phyloP scores from a whole-genome alignment of 2,329 filamentous ascomycete genomes.

The Emmonsiellopsis sp. region DNA sequence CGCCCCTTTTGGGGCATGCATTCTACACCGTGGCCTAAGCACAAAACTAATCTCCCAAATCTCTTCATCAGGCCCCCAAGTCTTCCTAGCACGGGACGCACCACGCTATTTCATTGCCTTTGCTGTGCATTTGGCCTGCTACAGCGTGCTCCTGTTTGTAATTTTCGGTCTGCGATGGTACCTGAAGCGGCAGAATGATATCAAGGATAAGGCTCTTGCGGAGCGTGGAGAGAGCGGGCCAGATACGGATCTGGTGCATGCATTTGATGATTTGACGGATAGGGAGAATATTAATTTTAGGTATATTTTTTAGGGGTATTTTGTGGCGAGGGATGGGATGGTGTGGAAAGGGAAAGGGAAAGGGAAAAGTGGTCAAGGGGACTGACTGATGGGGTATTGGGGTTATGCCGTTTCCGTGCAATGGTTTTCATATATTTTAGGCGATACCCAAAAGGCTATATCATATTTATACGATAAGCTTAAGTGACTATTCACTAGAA shows the following conservation, averaged over 20 bases:
- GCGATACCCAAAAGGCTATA: too few relatives aligned
- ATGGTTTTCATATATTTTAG: too few relatives aligned
- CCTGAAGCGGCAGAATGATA: constrained; percentile 48
- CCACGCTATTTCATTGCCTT: constrained; percentile 63
- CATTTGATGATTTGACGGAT: constrained; percentile 56
- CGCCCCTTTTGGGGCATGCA: neutral
- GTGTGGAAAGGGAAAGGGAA: too few relatives aligned
- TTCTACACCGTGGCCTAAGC: neutral
- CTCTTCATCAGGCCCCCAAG: constrained; percentile 45
- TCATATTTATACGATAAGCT: too few relatives aligned
- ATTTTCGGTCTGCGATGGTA: constrained; percentile 47
- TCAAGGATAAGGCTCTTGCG: constrained; percentile 41
- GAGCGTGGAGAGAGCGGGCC: constrained; percentile 33
- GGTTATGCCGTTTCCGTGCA: too few relatives aligned
- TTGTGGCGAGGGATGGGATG: neutral
- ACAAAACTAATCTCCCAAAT: neutral
- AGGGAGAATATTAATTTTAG: constrained; percentile 52
- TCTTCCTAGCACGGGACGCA: constrained; percentile 51
- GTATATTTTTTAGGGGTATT: constrained; percentile 39
- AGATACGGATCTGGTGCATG: constrained; percentile 39
- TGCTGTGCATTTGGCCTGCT: constrained; percentile 60
- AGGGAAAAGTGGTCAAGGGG: too few relatives aligned
- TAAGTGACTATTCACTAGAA: too few relatives aligned
- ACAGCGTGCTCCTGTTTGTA: constrained; percentile 51
- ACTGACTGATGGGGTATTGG: too few relatives aligned